Percentiles rank a stretch among this genome's conserved stretches.
phyloP scores from a whole-genome alignment of 225 moss, liverwort and hornwort species.

The Ulota crispa region DNA sequence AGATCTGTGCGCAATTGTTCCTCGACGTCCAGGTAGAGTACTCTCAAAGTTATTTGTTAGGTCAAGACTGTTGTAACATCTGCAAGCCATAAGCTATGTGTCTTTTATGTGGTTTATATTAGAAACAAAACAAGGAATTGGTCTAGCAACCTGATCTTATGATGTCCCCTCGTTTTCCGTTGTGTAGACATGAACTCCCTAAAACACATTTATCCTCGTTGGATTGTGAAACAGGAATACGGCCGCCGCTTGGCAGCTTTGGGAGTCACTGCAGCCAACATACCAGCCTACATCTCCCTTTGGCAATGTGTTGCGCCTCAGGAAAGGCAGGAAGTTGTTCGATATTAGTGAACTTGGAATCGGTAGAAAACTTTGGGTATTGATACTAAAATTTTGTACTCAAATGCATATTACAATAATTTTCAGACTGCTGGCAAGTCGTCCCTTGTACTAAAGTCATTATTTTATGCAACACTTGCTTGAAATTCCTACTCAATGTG shows the following conservation, averaged over 20 bases:
- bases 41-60: slow-evolving; percentile 1
- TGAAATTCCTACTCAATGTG: neutral
- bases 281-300: slow-evolving; percentile 69
- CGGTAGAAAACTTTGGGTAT: neutral
- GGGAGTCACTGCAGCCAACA: slow-evolving; percentile 49
- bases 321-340: slow-evolving; percentile 49
- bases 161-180: neutral
- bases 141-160: neutral
- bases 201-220: neutral
- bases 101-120: neutral
- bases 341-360: slow-evolving; percentile 14
- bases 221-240: slow-evolving; percentile 65
- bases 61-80: neutral
- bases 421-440: neutral
- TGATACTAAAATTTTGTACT: slow-evolving; percentile 10
- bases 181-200: neutral
- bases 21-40: slow-evolving; percentile 85
- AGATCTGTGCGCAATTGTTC: slow-evolving; percentile 90
- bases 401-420: slow-evolving; percentile 18
- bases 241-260: slow-evolving; percentile 66
- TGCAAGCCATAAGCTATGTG: neutral
- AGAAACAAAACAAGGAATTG: neutral
- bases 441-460: slow-evolving; percentile 15
- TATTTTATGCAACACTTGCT: slow-evolving; percentile 1
- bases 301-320: slow-evolving; percentile 86